Evolutionary conservation across 2,329 filamentous ascomycete genomes (phyloP).

Genomic region (Botrytis galanthina): DNA sequence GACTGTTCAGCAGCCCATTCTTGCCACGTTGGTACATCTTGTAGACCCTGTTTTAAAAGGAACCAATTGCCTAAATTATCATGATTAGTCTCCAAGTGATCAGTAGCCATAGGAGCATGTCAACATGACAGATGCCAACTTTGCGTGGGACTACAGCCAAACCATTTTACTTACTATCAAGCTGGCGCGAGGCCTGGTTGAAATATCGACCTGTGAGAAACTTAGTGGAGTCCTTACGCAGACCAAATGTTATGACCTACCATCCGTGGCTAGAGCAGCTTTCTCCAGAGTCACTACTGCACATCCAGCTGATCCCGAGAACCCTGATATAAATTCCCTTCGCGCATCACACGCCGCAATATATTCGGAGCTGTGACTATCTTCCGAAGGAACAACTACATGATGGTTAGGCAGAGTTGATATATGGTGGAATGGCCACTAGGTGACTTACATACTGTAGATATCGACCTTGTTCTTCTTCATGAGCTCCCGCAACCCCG

Average conservation of each 20-base stretch:
- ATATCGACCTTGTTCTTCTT: conserved; percentile 81
- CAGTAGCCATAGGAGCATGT: background rate
- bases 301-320: conserved; percentile 91
- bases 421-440: conserved; percentile 18
- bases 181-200: conserved; percentile 88
- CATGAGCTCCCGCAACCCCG: conserved; percentile 81
- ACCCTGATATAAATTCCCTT: conserved; percentile 88
- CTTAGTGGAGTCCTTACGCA: background rate
- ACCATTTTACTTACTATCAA: conserved; percentile 55
- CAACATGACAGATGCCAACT: background rate
- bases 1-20: conserved; percentile 90
- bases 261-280: conserved; percentile 89
- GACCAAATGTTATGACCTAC: background rate
- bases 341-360: conserved; percentile 93
- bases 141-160: background rate
- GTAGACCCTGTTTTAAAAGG: conserved; percentile 86
- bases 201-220: conserved; percentile 71
- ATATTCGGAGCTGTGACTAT: conserved; percentile 96
- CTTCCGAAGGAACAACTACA: conserved; percentile 90
- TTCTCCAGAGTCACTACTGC: conserved; percentile 84
- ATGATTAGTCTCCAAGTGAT: conserved; percentile 7
- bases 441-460: conserved; percentile 66
- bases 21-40: conserved; percentile 95
- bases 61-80: conserved; percentile 66
- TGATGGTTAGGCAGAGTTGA: conserved; percentile 37